phyloP scores from a whole-genome alignment of 257 asterid species.

The Knoxia roxburghii region DNA sequence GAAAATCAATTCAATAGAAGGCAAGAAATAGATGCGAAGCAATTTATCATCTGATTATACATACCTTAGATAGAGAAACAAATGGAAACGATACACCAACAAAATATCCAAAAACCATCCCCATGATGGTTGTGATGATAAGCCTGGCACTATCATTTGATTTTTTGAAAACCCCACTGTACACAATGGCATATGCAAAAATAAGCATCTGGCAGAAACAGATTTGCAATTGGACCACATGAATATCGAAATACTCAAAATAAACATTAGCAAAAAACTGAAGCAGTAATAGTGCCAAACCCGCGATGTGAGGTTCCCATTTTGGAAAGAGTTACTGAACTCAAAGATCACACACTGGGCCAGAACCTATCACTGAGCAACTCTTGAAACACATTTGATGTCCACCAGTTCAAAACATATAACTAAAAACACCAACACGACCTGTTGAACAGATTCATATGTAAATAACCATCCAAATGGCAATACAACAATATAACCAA shows the following conservation, averaged over 20 bases:
- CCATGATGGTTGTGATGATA: slow-evolving; percentile 71
- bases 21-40: background rate
- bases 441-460: slow-evolving; percentile 25
- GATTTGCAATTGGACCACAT: background rate
- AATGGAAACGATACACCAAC: slow-evolving; percentile 92
- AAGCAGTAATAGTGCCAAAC: slow-evolving; percentile 28
- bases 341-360: slow-evolving; percentile 47
- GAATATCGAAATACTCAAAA: background rate
- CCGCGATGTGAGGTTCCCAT: slow-evolving; percentile 92
- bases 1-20: background rate
- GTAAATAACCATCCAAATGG: background rate
- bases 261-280: background rate
- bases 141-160: slow-evolving; percentile 71
- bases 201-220: slow-evolving; percentile 12
- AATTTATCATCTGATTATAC: slow-evolving; percentile 12
- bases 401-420: slow-evolving; percentile 29
- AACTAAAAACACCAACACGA: slow-evolving; percentile 22
- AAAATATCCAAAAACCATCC: slow-evolving; percentile 89
- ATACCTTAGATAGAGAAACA: slow-evolving; percentile 74
- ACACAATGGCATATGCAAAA: slow-evolving; percentile 17
- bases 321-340: slow-evolving; percentile 44
- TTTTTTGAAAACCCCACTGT: slow-evolving; percentile 77
- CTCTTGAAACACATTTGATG: slow-evolving; percentile 28
- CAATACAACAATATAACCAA: background rate
- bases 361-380: slow-evolving; percentile 52